Conservation (phyloP, 148 eudicot genomes). For the Vaccinium corymbosum region DNA sequence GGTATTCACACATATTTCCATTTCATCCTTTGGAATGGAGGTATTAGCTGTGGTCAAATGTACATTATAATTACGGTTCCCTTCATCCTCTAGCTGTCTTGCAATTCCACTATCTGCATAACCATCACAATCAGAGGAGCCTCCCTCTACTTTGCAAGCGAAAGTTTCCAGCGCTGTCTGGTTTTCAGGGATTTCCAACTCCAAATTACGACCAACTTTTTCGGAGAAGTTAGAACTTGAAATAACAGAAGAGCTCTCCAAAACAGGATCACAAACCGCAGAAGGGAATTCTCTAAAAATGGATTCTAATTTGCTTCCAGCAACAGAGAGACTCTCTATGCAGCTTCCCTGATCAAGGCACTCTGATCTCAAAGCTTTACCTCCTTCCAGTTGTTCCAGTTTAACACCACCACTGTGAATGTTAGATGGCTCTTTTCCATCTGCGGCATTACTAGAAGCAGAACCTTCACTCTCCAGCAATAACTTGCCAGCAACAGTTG, state of each 20-base stretch:
- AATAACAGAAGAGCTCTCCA: slow-evolving; percentile 40
- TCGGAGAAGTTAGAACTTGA: slow-evolving; percentile 40
- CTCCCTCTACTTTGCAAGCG: slow-evolving; percentile 34
- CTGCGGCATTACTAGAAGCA: slow-evolving; percentile 71
- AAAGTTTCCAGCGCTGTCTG: slow-evolving; percentile 26
- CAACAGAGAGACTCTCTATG: slow-evolving; percentile 57
- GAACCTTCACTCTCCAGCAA: slow-evolving; percentile 89
- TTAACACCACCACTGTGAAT: slow-evolving; percentile 30
- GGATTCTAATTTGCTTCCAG: slow-evolving; percentile 36
- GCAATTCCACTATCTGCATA: slow-evolving; percentile 37
- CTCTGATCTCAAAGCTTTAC: slow-evolving; percentile 42
- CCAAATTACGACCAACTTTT: slow-evolving; percentile 39
- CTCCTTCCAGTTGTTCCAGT: slow-evolving; percentile 38
- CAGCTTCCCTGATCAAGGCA: slow-evolving; percentile 82
- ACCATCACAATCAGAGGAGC: slow-evolving; percentile 32
- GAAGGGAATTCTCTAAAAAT: slow-evolving; percentile 30
- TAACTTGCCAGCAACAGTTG: slow-evolving; percentile 93
- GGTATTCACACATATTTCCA: slow-evolving; percentile 35
- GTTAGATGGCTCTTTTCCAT: slow-evolving; percentile 36
- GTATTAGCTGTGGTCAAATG: slow-evolving; percentile 37
- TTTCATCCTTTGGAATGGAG: slow-evolving; percentile 32
- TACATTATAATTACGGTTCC: slow-evolving; percentile 34
- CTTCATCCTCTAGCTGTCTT: slow-evolving; percentile 31
- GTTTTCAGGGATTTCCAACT: slow-evolving; percentile 31
- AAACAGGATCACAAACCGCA: slow-evolving; percentile 30